Percentiles rank a stretch among this genome's conserved stretches.
These are phyloP conservation scores for Candida hungchunana DNA, from an alignment of 805 yeast genomes.

Conservation along the genomic window DNA sequence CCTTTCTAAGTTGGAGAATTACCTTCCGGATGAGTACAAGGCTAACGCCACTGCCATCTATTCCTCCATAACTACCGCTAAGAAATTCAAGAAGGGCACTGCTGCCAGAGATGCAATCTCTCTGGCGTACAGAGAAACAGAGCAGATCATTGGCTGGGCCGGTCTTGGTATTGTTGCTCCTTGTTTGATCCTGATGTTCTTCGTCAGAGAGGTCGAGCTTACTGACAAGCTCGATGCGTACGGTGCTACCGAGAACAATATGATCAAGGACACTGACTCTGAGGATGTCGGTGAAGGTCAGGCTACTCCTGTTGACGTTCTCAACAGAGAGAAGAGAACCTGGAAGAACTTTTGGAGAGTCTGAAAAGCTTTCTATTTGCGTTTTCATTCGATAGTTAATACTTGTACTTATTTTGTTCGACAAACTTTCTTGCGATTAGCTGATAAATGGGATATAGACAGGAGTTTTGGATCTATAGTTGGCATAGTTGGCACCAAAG, in stretches of 20 bases:
- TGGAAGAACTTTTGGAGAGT: slow-evolving; percentile 19
- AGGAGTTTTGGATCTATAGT: slow-evolving; percentile 45
- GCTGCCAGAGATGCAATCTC: slow-evolving; percentile 27
- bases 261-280: slow-evolving; percentile 3
- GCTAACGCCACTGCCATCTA: slow-evolving; percentile 25
- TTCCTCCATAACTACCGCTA: slow-evolving; percentile 24
- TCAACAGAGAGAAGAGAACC: slow-evolving; percentile 17
- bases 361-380: neutral
- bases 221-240: slow-evolving; percentile 23
- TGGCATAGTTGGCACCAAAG: slow-evolving; percentile 63
- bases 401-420: neutral
- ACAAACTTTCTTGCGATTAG: neutral
- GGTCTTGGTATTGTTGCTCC: slow-evolving; percentile 28
- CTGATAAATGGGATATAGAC: slow-evolving; percentile 53
- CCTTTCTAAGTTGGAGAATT: slow-evolving; percentile 16
- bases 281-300: neutral
- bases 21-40: slow-evolving; percentile 23
- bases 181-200: slow-evolving; percentile 27
- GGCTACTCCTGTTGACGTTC: neutral
- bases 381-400: neutral
- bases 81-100: slow-evolving; percentile 26
- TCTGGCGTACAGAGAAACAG: slow-evolving; percentile 29
- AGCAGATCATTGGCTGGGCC: slow-evolving; percentile 29
- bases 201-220: slow-evolving; percentile 25
- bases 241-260: slow-evolving; percentile 16